Base-by-base conservation (phyloP, 805 yeast genomes). In the Barnettozyma wickerhamii region DNA sequence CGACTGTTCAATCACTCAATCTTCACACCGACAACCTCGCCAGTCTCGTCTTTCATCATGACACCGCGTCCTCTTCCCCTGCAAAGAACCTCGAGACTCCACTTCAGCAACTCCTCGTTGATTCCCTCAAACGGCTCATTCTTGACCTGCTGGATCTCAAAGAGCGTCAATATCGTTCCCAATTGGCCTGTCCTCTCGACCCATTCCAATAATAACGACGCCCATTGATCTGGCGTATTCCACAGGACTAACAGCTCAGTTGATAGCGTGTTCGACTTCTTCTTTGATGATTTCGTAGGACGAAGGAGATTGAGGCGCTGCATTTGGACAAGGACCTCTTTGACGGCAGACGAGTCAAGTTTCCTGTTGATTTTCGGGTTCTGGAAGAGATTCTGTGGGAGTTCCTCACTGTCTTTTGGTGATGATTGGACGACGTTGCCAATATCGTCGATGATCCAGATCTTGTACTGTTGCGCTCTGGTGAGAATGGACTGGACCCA, bases 11-110 rank as follows among this genome's bases (percentile, higher is more conserved):
- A n/a, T 18, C 13, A 24, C 30, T 27, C 41, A 28, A 80, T 72
- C 63, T 91, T 91, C 5, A 90, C 84, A 18, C 95, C 98, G 2
- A 82, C 83, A 18, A 84, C 74, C 38, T 69, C 72, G 6, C 79
- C 81, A 29, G 72, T 6, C 5, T 35, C 77, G 35, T 77, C 84
- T 60, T 78, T 79, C 60, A 90, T 62, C 17, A 85, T 57, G 37
- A 80, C 86, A 2, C 93, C 95, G 50, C 83, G 75, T 4, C 85
- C 85, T 46, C 80, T 74, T 42, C 77, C 30, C 14, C 18, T 77
- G 10, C 76, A 80, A 48, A 91, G 61, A 1, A 72, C 67, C 20
- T 74, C 75, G 14, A 88, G 56, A 2, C 82, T 77, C 45, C 65
- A 64, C 10, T 70, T 65, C 42, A 90, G 60, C 12, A 87, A 54